Evolutionary conservation across 768 basidiomycete species (phyloP).

Genomic region (Serendipita sp.): DNA sequence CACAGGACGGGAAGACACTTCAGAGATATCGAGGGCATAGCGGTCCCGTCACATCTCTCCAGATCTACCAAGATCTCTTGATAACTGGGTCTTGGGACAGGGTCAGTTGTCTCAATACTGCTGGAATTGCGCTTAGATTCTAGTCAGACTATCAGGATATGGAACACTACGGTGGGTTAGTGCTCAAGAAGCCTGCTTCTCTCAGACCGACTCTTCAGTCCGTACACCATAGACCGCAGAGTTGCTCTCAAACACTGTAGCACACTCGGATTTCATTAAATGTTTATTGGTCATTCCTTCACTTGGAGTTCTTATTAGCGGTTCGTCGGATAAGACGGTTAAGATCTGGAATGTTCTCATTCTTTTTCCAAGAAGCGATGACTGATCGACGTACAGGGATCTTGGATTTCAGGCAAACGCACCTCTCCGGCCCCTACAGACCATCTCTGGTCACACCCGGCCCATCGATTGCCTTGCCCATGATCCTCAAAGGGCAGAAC

Average conservation of each 20-base stretch:
- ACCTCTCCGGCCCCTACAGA: constrained; percentile 36
- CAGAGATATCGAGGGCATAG: constrained; percentile 70
- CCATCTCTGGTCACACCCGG: constrained; percentile 70
- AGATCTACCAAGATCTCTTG: constrained; percentile 49
- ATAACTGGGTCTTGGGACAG: constrained; percentile 94
- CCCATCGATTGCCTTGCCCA: constrained; percentile 71
- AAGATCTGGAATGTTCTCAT: constrained; percentile 62
- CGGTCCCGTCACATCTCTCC: constrained; percentile 76
- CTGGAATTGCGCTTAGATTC: background rate
- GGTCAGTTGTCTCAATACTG: constrained; percentile 22
- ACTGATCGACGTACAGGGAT: constrained; percentile 37
- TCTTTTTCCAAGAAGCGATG: background rate
- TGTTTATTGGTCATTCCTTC: constrained; percentile 54
- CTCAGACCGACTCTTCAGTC: constrained; percentile 1
- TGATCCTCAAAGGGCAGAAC: constrained; percentile 27
- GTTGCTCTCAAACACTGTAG: constrained; percentile 53
- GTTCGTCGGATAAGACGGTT: constrained; percentile 78
- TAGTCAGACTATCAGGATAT: constrained; percentile 65
- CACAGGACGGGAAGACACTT: constrained; percentile 63
- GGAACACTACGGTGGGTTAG: constrained; percentile 52
- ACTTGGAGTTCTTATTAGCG: constrained; percentile 57
- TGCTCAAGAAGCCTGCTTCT: constrained; percentile 2
- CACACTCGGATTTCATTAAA: constrained; percentile 88
- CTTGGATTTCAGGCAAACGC: constrained; percentile 17
- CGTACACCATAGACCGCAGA: constrained; percentile 40